Evolutionary conservation across 139 green algal species (phyloP).

Genomic region (Chlorella sp.): DNA sequence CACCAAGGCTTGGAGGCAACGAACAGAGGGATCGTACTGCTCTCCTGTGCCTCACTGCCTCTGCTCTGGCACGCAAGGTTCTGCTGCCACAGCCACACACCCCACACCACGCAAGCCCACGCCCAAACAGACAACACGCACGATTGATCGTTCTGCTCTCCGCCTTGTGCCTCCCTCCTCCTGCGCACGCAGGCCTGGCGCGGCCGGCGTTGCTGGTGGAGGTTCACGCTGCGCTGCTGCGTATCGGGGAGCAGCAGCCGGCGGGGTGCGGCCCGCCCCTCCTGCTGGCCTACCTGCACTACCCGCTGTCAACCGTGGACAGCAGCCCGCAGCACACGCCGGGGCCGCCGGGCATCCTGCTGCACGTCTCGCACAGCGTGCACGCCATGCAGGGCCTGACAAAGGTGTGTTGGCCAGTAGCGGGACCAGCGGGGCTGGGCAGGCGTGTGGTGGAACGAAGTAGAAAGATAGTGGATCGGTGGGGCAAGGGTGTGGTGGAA

Average conservation of each 20-base stretch:
- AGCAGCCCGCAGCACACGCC: conserved; percentile 13
- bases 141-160: too few species aligned
- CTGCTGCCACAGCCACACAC: too few species aligned
- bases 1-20: too few species aligned
- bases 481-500: too few species aligned
- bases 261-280: background rate
- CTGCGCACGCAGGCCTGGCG: background rate
- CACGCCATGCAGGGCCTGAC: conserved; percentile 29
- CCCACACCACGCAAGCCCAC: too few species aligned
- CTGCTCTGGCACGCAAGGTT: too few species aligned
- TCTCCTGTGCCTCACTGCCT: too few species aligned
- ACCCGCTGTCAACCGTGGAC: conserved; percentile 62
- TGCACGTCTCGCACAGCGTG: background rate
- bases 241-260: background rate
- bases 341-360: conserved; percentile 11
- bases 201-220: conserved; percentile 27
- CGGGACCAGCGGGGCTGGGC: background rate
- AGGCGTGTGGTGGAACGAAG: too few species aligned
- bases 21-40: too few species aligned
- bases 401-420: background rate
- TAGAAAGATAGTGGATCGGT: too few species aligned
- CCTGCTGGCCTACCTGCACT: conserved; percentile 69
- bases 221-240: conserved; percentile 2
- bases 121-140: too few species aligned
- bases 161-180: background rate